Evolutionary conservation across 805 yeast genomes (phyloP), one percentile per base, ranked within the genome.

Genomic region (Lachancea quebecensis): DNA sequence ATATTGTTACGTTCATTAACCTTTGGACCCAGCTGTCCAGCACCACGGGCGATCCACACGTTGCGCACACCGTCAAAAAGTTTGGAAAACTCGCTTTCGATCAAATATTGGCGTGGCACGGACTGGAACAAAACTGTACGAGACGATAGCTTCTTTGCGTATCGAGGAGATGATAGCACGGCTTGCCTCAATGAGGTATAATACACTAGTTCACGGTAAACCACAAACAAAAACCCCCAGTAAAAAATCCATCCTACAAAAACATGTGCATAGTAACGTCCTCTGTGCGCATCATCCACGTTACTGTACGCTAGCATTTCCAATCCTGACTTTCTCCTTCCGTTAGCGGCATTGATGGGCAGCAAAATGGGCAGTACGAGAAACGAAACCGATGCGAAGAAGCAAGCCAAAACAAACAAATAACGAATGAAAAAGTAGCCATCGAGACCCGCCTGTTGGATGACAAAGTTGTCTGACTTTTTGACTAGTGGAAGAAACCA

Each of bases 361-460:
- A 93, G 71, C 44, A 91, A 68, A 41, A 91, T 74, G 7, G 84
- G 81, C 72, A 77, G 79, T 6, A 79, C 68, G 27, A 79, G 54
- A 3, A 75, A 28, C 44, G 78, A 63, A 4, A 86, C 85, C 37
- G 79, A 67, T 1, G 79, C 71, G 46, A 81, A 77, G 35, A 79
- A 59, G 5, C 69, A 49, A 10, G 77, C 68, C 50, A 87, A 68
- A 32, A 84, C 57, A 41, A 77, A 72, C 27, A 93, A 64, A 59
- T 85, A 93, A 52, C 99, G 73, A 50, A 89, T 67, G 63, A 90
- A 91, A 59, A 93, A 82, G 68, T 86, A 91, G 4, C 96, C 97
- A 61, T 91, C 98, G n/a, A 91, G 62, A 14, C 97, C 98, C 16
- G 93, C 83, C 57, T 91, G 95, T 52, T 82, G 81, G 48, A 91